A percentile compares a stretch with the other conserved stretches of the same genome.
phyloP scores from a whole-genome alignment of 306 rosid species.

The Vachellia pachyceras region DNA sequence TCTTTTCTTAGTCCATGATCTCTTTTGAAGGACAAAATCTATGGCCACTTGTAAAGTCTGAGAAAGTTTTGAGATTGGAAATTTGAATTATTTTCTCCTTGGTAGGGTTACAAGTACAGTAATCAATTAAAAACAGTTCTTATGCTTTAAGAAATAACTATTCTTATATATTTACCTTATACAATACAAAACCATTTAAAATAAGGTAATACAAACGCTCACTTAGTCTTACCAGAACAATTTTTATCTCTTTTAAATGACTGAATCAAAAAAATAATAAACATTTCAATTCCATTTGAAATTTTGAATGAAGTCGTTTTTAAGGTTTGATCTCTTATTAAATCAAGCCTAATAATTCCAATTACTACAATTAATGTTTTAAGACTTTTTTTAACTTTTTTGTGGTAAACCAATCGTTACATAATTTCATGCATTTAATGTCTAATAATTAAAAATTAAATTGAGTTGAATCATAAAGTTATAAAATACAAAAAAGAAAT shows the following conservation, averaged over 20 bases:
- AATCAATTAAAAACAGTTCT: too few species aligned
- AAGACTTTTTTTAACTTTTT: too few species aligned
- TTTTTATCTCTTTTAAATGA: neutral
- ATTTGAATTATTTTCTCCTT: neutral
- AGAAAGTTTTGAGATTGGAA: neutral
- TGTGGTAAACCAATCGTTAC: neutral
- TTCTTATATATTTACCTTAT: too few species aligned
- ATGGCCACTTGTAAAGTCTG: neutral
- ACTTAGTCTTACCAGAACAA: neutral
- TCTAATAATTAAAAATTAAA: too few species aligned
- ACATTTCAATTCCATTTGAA: neutral
- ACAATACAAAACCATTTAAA: too few species aligned
- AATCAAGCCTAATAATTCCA: neutral
- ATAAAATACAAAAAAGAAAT: neutral
- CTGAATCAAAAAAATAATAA: neutral
- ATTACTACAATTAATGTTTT: too few species aligned
- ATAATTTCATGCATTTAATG: neutral
- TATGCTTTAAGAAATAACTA: too few species aligned
- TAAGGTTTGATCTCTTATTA: too few species aligned
- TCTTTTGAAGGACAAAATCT: neutral
- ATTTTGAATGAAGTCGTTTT: neutral
- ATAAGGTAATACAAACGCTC: too few species aligned
- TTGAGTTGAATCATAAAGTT: too few species aligned
- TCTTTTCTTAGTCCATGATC: conserved; percentile 15
- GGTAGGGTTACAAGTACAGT: too few species aligned